These are phyloP conservation scores for Apostasia shenzhenica DNA, from an alignment of 106 monocot species.

Conservation along the genomic window DNA sequence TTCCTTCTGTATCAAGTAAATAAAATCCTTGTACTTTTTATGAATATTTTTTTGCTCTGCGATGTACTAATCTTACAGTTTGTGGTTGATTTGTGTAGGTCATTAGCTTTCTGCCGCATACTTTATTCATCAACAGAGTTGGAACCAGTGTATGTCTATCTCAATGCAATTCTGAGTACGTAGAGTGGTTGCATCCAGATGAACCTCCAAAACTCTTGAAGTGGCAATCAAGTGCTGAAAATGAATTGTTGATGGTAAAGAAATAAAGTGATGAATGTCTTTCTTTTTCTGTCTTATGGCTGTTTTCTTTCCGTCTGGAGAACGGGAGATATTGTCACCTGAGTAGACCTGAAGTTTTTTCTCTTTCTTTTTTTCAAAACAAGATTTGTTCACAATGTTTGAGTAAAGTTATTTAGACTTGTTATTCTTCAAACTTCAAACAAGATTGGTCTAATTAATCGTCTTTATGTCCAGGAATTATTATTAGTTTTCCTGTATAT, in stretches of 20 bases:
- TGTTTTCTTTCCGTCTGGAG: neutral
- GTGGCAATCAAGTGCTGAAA: slow-evolving; percentile 53
- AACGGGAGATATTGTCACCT: neutral
- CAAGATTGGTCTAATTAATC: too few species aligned
- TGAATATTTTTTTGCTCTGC: too few species aligned
- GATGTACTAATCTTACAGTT: neutral
- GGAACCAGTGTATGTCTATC: slow-evolving; percentile 52
- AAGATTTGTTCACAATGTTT: too few species aligned
- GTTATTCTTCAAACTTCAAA: too few species aligned
- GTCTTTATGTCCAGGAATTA: too few species aligned
- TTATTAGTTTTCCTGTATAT: too few species aligned
- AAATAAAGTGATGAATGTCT: neutral
- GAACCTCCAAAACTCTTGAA: slow-evolving; percentile 71
- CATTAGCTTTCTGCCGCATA: slow-evolving; percentile 64
- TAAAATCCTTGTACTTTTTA: too few species aligned
- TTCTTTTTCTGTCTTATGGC: neutral
- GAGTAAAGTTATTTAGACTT: too few species aligned
- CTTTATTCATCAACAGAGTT: slow-evolving; percentile 75
- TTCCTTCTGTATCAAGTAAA: too few species aligned
- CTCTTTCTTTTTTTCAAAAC: too few species aligned
- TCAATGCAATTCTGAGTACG: slow-evolving; percentile 37
- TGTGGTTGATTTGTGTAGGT: slow-evolving; percentile 42
- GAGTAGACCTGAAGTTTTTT: too few species aligned
- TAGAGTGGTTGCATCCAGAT: slow-evolving; percentile 42
- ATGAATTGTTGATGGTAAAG: slow-evolving; percentile 64